Evolutionary conservation across 306 rosid genomes (phyloP), one percentile per base, ranked within the genome.

Genomic region (Lablab purpureus): DNA sequence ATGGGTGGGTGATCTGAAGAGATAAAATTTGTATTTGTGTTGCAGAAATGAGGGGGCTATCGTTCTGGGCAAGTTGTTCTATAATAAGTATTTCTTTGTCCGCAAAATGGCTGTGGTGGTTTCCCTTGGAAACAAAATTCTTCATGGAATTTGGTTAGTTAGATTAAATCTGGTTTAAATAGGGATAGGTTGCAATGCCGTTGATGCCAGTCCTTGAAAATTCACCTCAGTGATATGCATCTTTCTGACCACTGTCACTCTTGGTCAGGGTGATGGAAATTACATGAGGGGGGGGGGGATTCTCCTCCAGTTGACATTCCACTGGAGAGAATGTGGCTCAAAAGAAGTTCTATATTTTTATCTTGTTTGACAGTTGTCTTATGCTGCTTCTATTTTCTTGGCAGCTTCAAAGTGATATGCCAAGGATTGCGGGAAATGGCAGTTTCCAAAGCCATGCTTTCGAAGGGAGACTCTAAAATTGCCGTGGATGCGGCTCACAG

Each of bases 331-430:
- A 15, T 25, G 62, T 74, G 34, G 23, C 34, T 27, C 46, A 52
- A 3, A 41, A 1, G 47, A 59, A 67, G 22, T 23, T 68, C 22
- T 74, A 10, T 73, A 18, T 41, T 72, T 60, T 40, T 60, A 45
- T 62, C 67, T 49, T 81, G 12, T 54, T 58, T 71, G 59, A 46
- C 76, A 18, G 60, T 82, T 77, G 84, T 58, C 86, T 81, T 54
- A 60, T 84, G 54, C 74, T 52, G 52, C 59, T 56, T 80, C 46
- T 78, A 21, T 83, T 56, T 52, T 81, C 18, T 66, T 85, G 74
- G 85, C 90, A 95, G 99, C 84, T 87, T 95, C 87, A 94, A 90
- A 87, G 79, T 85, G 67, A 89, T 93, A 86, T 79, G 94, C 52
- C 82, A 90, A 64, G 91, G 85, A 80, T 80, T 95, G 83, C 90